phyloP scores from a whole-genome alignment of 768 basidiomycete genomes.

The Pleurotus eryngii region DNA sequence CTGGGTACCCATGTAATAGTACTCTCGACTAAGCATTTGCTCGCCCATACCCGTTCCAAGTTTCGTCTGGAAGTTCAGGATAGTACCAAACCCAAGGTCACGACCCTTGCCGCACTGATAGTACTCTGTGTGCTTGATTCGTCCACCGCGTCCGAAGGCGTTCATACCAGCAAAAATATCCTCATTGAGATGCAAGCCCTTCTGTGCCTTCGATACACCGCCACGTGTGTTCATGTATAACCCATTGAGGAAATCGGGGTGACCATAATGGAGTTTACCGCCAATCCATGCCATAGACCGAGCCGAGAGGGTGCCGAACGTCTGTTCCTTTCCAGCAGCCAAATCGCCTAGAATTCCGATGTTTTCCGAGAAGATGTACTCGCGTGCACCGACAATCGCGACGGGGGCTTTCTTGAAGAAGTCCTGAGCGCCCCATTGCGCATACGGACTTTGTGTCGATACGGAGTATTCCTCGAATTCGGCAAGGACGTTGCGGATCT shows the following conservation, averaged over 20 bases:
- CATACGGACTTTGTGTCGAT: constrained; percentile 88
- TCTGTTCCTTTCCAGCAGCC: constrained; percentile 99
- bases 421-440: constrained; percentile 84
- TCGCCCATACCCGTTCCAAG: constrained; percentile 99
- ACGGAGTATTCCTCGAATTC: constrained; percentile 95
- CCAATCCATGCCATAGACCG: constrained; percentile 96
- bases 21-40: constrained; percentile 98
- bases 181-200: constrained; percentile 98
- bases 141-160: constrained; percentile 92
- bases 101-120: constrained; percentile 99
- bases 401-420: constrained; percentile 67
- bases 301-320: constrained; percentile 97
- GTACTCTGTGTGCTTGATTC: constrained; percentile 99
- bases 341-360: constrained; percentile 98
- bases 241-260: constrained; percentile 98
- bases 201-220: constrained; percentile 98
- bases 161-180: constrained; percentile 99
- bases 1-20: constrained; percentile 98
- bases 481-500: constrained; percentile 96
- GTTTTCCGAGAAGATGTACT: constrained; percentile 99
- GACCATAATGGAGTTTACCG: constrained; percentile 98
- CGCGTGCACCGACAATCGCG: constrained; percentile 96
- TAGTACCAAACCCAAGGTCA: constrained; percentile 98
- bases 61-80: constrained; percentile 99
- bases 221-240: constrained; percentile 98